phyloP scores from a whole-genome alignment of 257 asterid genomes.

The Solanum tarapatanum region DNA sequence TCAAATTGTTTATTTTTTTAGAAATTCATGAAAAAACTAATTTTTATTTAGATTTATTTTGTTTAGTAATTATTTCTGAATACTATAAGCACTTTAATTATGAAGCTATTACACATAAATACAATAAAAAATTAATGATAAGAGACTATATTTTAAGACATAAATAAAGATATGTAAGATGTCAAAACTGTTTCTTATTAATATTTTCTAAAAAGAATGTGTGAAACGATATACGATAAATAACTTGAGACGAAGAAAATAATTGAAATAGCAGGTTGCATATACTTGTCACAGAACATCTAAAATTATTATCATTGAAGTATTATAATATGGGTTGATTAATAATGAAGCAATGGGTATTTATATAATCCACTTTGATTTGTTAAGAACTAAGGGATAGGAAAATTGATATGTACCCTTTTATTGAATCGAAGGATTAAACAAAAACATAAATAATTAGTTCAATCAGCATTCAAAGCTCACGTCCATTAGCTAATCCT shows the following conservation, averaged over 20 bases:
- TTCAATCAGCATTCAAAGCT: not conserved
- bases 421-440: not conserved
- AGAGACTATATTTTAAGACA: not conserved
- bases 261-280: not conserved
- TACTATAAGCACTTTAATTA: not conserved
- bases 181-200: not conserved
- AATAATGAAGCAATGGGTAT: not conserved
- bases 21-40: no score
- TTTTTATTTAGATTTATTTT: accelerated
- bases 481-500: not conserved
- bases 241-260: no score
- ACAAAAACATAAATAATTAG: not conserved
- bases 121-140: not conserved
- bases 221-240: accelerated
- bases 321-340: not conserved
- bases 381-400: not conserved
- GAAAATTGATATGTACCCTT: not conserved
- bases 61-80: not conserved
- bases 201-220: no score
- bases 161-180: not conserved
- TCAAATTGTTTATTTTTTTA: not conserved
- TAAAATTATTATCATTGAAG: no score
- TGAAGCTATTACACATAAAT: not conserved
- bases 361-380: not conserved
- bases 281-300: not conserved